Evolutionary conservation across 305 asterid species (phyloP), one percentile per base, ranked within the genome.

Genomic region (Solanum hybrid): DNA sequence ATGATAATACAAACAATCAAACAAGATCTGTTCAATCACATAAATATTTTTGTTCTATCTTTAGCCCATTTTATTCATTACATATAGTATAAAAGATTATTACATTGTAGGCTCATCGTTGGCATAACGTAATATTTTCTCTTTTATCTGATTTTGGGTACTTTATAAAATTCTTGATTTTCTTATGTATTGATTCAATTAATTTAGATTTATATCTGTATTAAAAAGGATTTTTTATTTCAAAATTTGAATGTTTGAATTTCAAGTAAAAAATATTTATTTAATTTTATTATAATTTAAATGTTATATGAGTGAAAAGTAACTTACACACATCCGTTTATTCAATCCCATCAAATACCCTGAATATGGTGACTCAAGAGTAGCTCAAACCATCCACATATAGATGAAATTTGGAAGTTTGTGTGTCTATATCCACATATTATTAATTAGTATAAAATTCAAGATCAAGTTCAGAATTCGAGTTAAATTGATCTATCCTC

Each of bases 251-350:
- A 64, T 9, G 11, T 0, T 66, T 9, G 7, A 22, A 4, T 32
- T 34, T 29, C 5, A 10, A 7, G 13, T n/a, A 37, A 79, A 0
- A 12, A 1, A 79, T 5, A 13, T 2, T 0, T 73, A 73, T 73
- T 26, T 4, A 3, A 1, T 13, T 29, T 29, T 0, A 73, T 0
- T 0, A 7, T 16, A 75, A 75, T 17, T 42, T 42, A 42, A 42
- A 42, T 42, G 0, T 42, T n/a, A n/a, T 42, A 42, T 0, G 42
- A 77, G 5, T 34, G 4, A 14, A 29, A 73, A 73, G 2, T 73
- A 73, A 14, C 5, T 73, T 1, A 29, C 1, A 3, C 0, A 1
- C 7, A 0, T 31, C 0, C 1, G 0, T 7, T 0, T 76, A 7
- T 32, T 6, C 0, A 1, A 34, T 17, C 1, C 14, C 4, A 5